Evolutionary conservation across 495 filamentous ascomycete genomes (phyloP).

Genomic region (Bryoglossum gracile): DNA sequence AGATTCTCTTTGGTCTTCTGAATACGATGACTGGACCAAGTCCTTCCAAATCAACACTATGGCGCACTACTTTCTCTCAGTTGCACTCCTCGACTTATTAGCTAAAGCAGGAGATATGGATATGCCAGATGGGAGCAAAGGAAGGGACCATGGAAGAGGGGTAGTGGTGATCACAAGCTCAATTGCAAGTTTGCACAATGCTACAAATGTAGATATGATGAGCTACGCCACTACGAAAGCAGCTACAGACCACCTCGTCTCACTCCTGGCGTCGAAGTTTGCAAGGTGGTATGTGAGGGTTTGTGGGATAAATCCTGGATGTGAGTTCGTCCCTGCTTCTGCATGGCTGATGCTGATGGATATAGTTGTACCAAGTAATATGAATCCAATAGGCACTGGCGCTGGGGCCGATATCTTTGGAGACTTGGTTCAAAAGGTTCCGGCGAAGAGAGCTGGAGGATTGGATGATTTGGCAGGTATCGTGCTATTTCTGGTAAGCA

Average conservation of each 20-base stretch:
- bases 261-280: constrained; percentile 36
- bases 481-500: constrained; percentile 34
- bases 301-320: constrained; percentile 39
- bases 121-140: constrained; percentile 19
- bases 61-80: constrained; percentile 38
- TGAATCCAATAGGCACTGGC: constrained; percentile 37
- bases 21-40: constrained; percentile 31
- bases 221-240: constrained; percentile 40
- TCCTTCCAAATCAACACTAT: constrained; percentile 38
- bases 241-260: constrained; percentile 39
- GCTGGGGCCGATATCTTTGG: constrained; percentile 37
- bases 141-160: constrained; percentile 32
- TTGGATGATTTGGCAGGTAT: constrained; percentile 36
- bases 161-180: constrained; percentile 37
- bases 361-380: constrained; percentile 39
- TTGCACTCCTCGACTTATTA: constrained; percentile 35
- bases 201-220: constrained; percentile 40
- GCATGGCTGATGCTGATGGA: constrained; percentile 4
- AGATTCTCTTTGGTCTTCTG: constrained; percentile 37
- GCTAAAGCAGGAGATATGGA: constrained; percentile 25
- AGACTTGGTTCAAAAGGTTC: constrained; percentile 36
- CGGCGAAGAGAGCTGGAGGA: constrained; percentile 33
- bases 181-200: constrained; percentile 43
- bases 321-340: constrained; percentile 25
- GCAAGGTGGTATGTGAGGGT: constrained; percentile 37